These are phyloP conservation scores for Hypoxylon sp. DNA, from an alignment of 2,329 filamentous ascomycete species.

Conservation along the genomic window DNA sequence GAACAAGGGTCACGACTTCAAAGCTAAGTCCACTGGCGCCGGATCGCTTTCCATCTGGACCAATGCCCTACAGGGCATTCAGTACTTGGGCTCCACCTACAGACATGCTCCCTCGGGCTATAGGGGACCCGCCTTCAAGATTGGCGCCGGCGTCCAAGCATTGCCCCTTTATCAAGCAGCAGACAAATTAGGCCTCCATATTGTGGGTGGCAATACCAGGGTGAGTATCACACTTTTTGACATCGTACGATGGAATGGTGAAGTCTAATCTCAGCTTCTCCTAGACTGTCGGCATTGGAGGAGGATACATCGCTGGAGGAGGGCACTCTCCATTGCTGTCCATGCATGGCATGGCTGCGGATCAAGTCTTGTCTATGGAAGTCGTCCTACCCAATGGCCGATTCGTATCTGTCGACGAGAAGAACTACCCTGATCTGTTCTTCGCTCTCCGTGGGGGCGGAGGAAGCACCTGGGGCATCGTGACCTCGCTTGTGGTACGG, in stretches of 20 bases:
- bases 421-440: conserved; percentile 63
- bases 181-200: conserved; percentile 60
- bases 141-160: conserved; percentile 69
- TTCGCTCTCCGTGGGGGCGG: conserved; percentile 66
- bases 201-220: conserved; percentile 67
- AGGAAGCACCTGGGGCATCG: conserved; percentile 60
- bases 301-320: conserved; percentile 63
- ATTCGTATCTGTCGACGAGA: conserved; percentile 59
- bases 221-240: conserved; percentile 17
- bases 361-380: conserved; percentile 65
- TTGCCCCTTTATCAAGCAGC: conserved; percentile 67
- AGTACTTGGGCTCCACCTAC: conserved; percentile 53
- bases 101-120: conserved; percentile 41
- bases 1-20: conserved; percentile 69
- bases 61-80: conserved; percentile 54
- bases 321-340: conserved; percentile 67
- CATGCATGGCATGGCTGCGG: conserved; percentile 64
- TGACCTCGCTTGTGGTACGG: conserved; percentile 57
- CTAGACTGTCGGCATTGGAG: conserved; percentile 64
- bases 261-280: conserved; percentile 21
- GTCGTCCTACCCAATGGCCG: conserved; percentile 63
- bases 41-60: conserved; percentile 58
- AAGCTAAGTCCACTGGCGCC: conserved; percentile 57
- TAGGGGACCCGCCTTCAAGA: conserved; percentile 66
- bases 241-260: background rate